Evolutionary conservation across 495 filamentous ascomycete genomes (phyloP), one percentile per base, ranked within the genome.

Genomic region (Trichoderma orchidacearum): DNA sequence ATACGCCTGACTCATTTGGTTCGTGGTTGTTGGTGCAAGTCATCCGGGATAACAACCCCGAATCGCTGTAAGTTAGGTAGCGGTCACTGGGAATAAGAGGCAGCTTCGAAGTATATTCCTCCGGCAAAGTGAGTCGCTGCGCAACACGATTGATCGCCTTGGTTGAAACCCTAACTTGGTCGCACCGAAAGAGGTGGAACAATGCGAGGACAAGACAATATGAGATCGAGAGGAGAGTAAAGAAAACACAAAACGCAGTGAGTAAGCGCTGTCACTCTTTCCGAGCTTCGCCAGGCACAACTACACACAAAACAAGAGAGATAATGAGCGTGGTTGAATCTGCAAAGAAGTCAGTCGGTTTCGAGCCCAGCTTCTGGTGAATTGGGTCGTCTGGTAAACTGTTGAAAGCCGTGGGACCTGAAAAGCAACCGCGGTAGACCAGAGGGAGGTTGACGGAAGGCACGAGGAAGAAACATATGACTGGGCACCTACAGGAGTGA

Each of bases 1-100:
- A 68, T 72, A 70, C 65, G 29, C 56, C 58, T 65, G 64, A 73
- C 66, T 76, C 74, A 77, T 77, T 74, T 72, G 74, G 68, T 54
- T 60, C 57, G 53, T 61, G 48, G 60, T 18, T 59, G 56, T 57
- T 48, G 55, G 50, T 59, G 30, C 45, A 31, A 38, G 31, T 38
- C 29, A 56, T 56, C 52, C 54, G 56, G 55, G 50, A 56, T 59
- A 60, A 57, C 54, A 0, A 7, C 27, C 18, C 18, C 27, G 18
- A 23, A 23, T 23, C n/a, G n/a, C n/a, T n/a, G n/a, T n/a, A n/a
- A n/a, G n/a, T n/a, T n/a, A n/a, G n/a, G n/a, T n/a, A n/a, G n/a
- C n/a, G n/a, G n/a, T n/a, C n/a, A n/a, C n/a, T n/a, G n/a, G n/a
- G n/a, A n/a, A n/a, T n/a, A n/a, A n/a, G n/a, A n/a, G n/a, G n/a